These are phyloP conservation scores for Coniochaeta sp. DNA, from an alignment of 2,329 filamentous ascomycete species.

Conservation along the genomic window DNA sequence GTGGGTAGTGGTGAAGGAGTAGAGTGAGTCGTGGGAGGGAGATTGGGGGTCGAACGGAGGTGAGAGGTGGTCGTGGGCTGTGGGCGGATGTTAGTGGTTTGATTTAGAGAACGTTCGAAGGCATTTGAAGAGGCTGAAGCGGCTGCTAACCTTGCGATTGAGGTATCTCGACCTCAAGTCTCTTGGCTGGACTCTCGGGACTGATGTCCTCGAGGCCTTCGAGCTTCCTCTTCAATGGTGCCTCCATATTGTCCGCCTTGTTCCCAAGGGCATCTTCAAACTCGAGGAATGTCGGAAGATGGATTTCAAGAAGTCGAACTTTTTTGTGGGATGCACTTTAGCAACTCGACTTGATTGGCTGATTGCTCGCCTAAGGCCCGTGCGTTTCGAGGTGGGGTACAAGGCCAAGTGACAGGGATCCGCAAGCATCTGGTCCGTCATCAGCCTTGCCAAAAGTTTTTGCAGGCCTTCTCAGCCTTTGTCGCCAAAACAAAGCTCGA, in stretches of 20 bases:
- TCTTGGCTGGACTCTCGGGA: neutral
- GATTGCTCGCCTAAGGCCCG: neutral
- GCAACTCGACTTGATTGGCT: neutral
- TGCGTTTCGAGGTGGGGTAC: neutral
- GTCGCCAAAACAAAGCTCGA: neutral
- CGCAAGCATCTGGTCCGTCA: neutral
- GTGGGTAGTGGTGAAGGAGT: slow-evolving; percentile 34
- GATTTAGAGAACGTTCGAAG: neutral
- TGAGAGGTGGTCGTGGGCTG: neutral
- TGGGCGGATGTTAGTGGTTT: neutral
- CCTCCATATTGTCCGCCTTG: neutral
- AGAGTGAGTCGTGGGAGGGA: neutral
- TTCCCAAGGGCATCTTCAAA: neutral
- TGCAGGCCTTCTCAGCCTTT: neutral
- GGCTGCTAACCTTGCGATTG: neutral
- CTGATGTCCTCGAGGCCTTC: neutral
- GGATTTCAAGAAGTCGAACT: neutral
- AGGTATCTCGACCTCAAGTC: neutral
- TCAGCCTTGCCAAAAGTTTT: slow-evolving; percentile 6
- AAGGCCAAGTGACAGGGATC: neutral
- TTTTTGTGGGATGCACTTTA: slow-evolving; percentile 3
- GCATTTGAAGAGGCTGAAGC: too few species aligned
- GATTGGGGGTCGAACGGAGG: neutral
- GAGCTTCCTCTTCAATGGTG: slow-evolving; percentile 1
- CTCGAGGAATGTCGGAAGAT: neutral